A percentile compares a stretch with the other conserved stretches of the same genome.
Conservation (phyloP, 23 red algal species). For the Porphyridium purpureum region DNA sequence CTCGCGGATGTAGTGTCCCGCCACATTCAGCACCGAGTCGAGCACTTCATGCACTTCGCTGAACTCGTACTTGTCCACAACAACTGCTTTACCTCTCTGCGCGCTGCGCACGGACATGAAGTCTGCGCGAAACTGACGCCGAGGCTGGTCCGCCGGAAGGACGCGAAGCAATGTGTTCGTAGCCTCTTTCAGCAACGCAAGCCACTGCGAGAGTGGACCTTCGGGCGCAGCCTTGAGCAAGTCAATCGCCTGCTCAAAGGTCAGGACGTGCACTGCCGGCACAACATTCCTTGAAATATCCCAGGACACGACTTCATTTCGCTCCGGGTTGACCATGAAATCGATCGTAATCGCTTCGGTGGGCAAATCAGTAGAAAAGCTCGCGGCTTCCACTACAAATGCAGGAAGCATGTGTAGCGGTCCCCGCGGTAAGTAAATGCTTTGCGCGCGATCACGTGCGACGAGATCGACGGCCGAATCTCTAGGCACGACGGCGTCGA, state of each 20-base stretch:
- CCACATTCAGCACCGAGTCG: conserved; percentile 9
- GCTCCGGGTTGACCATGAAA: conserved; percentile 18
- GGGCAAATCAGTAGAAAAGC: conserved; percentile 16
- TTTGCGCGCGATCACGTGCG: conserved; percentile 27
- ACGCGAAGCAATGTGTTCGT: too few species aligned
- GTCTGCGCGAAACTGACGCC: too few species aligned
- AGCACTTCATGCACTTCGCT: conserved; percentile 21
- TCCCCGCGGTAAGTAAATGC: conserved; percentile 31
- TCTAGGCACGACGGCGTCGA: conserved; percentile 28
- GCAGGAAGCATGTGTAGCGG: conserved; percentile 55
- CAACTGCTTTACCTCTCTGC: too few species aligned
- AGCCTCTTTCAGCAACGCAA: too few species aligned
- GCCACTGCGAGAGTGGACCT: conserved; percentile 2
- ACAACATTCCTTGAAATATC: conserved; percentile 25
- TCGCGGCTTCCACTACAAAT: conserved; percentile 33
- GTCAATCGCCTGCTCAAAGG: conserved; percentile 24
- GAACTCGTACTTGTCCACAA: too few species aligned
- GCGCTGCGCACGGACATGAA: too few species aligned
- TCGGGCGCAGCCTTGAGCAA: conserved; percentile 1
- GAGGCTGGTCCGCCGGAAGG: too few species aligned
- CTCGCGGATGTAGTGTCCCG: conserved; percentile 19
- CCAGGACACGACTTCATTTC: conserved; percentile 9
- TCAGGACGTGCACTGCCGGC: conserved; percentile 20
- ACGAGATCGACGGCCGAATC: conserved; percentile 24
- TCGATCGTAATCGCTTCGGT: conserved; percentile 25